phyloP scores from a whole-genome alignment of 1,139 yeast genomes.

The Geotrichum klebahnii region DNA sequence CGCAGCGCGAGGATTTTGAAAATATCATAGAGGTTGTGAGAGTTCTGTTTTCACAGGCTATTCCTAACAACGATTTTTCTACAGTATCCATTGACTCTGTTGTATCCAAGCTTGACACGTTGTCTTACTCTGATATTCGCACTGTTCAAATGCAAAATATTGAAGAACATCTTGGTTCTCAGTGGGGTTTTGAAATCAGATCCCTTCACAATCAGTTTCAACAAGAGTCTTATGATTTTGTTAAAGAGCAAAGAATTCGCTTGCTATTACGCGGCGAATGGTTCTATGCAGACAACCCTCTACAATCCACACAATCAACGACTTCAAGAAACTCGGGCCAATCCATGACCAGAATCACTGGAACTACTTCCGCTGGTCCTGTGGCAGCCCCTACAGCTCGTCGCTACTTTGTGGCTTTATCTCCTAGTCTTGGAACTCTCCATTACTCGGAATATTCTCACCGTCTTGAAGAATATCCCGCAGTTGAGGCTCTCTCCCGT shows the following conservation, averaged over 20 bases:
- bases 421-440: slow-evolving; percentile 65
- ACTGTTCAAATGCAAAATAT: slow-evolving; percentile 50
- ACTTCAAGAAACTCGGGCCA: slow-evolving; percentile 4
- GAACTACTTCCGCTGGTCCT: slow-evolving; percentile 2
- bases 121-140: slow-evolving; percentile 52
- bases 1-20: slow-evolving; percentile 51
- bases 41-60: slow-evolving; percentile 38
- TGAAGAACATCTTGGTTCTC: slow-evolving; percentile 38
- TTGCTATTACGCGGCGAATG: slow-evolving; percentile 75
- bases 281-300: slow-evolving; percentile 68
- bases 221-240: slow-evolving; percentile 65
- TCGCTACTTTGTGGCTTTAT: slow-evolving; percentile 57
- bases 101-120: slow-evolving; percentile 38
- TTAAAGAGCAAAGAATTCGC: slow-evolving; percentile 69
- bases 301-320: slow-evolving; percentile 25
- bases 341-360: slow-evolving; percentile 12
- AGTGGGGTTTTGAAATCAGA: slow-evolving; percentile 42
- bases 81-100: slow-evolving; percentile 28
- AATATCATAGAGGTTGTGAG: slow-evolving; percentile 46
- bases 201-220: slow-evolving; percentile 53
- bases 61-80: slow-evolving; percentile 31
- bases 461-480: slow-evolving; percentile 50
- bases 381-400: slow-evolving; percentile 35
- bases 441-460: slow-evolving; percentile 58
- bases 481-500: slow-evolving; percentile 45